A percentile compares a stretch with the other conserved stretches of the same genome.
phyloP scores from a whole-genome alignment of 108 stramenopile species.

The Parietichytrium sp. region DNA sequence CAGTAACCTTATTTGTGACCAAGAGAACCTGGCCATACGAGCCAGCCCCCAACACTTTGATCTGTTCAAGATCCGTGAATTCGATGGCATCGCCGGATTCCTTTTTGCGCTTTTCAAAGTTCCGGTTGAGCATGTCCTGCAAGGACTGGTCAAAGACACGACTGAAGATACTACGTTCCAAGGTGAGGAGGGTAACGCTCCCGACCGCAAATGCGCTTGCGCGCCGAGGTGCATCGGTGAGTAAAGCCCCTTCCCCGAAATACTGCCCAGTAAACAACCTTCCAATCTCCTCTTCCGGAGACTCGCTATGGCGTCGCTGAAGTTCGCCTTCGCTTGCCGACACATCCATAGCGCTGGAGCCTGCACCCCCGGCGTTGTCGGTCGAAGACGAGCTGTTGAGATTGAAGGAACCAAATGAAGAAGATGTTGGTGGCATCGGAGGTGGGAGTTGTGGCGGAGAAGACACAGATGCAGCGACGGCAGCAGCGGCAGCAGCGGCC shows the following conservation, averaged over 20 bases:
- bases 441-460: background rate
- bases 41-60: constrained; percentile 91
- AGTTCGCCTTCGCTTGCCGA: background rate
- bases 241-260: constrained; percentile 69
- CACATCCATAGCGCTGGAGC: background rate
- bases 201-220: constrained; percentile 59
- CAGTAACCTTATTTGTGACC: constrained; percentile 78
- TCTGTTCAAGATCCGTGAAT: constrained; percentile 63
- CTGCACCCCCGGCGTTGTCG: background rate
- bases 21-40: constrained; percentile 98
- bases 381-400: background rate
- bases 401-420: background rate
- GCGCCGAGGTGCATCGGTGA: constrained; percentile 59
- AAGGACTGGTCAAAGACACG: constrained; percentile 46
- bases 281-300: constrained; percentile 13
- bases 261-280: constrained; percentile 51
- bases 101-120: constrained; percentile 12
- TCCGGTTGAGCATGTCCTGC: background rate
- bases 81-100: background rate
- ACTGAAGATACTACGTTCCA: constrained; percentile 50
- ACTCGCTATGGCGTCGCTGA: background rate
- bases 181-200: constrained; percentile 47
- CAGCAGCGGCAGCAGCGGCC: background rate
- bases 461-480: background rate
- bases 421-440: background rate